phyloP scores from a whole-genome alignment of 2,329 filamentous ascomycete species.

The Aspergillus aculeatus region DNA sequence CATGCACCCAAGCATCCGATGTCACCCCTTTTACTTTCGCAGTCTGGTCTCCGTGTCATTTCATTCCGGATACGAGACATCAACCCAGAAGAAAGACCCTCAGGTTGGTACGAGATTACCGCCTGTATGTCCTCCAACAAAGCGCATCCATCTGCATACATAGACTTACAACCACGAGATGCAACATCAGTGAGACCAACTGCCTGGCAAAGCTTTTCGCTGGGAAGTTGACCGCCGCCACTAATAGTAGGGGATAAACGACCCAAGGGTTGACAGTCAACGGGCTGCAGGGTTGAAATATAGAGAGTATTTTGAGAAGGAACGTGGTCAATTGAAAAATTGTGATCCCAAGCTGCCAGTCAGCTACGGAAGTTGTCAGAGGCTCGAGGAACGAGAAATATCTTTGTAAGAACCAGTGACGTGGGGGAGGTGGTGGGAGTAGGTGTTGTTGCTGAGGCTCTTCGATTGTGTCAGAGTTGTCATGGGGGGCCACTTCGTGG shows the following conservation, averaged over 20 bases:
- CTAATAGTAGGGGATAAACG: slow-evolving; percentile 63
- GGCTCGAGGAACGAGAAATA: slow-evolving; percentile 13
- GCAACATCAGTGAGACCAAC: slow-evolving; percentile 45
- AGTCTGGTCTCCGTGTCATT: background rate
- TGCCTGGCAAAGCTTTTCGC: slow-evolving; percentile 38
- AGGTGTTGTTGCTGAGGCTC: slow-evolving; percentile 31
- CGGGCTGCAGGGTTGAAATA: slow-evolving; percentile 70
- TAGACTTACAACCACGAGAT: slow-evolving; percentile 46
- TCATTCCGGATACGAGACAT: background rate
- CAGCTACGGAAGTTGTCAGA: slow-evolving; percentile 24
- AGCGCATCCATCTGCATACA: slow-evolving; percentile 35
- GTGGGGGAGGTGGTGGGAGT: slow-evolving; percentile 45
- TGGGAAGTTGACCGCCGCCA: slow-evolving; percentile 65
- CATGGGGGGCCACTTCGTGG: slow-evolving; percentile 13
- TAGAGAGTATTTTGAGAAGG: slow-evolving; percentile 63
- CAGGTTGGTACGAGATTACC: background rate
- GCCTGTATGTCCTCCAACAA: slow-evolving; percentile 8
- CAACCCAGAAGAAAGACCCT: background rate
- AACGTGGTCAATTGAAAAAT: slow-evolving; percentile 62
- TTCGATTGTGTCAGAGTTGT: slow-evolving; percentile 17
- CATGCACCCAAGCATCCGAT: background rate
- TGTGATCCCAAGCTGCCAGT: slow-evolving; percentile 34
- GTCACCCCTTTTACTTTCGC: background rate
- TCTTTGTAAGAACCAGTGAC: slow-evolving; percentile 24
- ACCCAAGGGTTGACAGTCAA: slow-evolving; percentile 65